Conservation (phyloP, 345 rosid species). For the Ceriops zippeliana region DNA sequence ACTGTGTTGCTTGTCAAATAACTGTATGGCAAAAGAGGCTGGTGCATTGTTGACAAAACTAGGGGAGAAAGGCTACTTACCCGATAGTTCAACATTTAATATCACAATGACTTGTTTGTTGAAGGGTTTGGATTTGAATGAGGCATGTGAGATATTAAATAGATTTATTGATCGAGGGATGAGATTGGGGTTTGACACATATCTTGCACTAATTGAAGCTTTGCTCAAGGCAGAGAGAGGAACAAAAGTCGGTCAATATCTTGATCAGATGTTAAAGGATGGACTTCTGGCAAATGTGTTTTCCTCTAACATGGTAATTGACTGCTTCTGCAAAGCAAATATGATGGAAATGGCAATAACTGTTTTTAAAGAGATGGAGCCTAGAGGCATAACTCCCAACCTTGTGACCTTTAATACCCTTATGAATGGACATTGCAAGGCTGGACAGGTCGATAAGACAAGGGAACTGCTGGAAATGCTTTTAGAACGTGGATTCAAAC, state of each 20-base stretch:
- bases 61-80: slow-evolving; percentile 49
- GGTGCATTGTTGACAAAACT: slow-evolving; percentile 48
- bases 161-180: slow-evolving; percentile 46
- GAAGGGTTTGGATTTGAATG: slow-evolving; percentile 50
- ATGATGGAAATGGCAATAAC: slow-evolving; percentile 47
- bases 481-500: slow-evolving; percentile 52
- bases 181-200: slow-evolving; percentile 55
- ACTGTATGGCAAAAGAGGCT: slow-evolving; percentile 69
- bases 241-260: slow-evolving; percentile 48
- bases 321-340: slow-evolving; percentile 71
- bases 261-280: slow-evolving; percentile 41
- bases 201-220: slow-evolving; percentile 57
- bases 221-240: slow-evolving; percentile 44
- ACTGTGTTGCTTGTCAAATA: slow-evolving; percentile 57
- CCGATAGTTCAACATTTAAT: slow-evolving; percentile 57
- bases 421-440: slow-evolving; percentile 52
- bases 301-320: slow-evolving; percentile 68
- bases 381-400: slow-evolving; percentile 53
- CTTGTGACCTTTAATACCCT: slow-evolving; percentile 83
- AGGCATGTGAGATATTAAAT: slow-evolving; percentile 56
- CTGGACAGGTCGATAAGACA: slow-evolving; percentile 43
- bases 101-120: slow-evolving; percentile 55
- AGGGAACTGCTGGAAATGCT: slow-evolving; percentile 45
- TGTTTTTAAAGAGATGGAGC: slow-evolving; percentile 47
- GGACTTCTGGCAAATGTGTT: slow-evolving; percentile 49